Evolutionary conservation across 2,329 filamentous ascomycete species (phyloP).

Genomic region (Ophiostoma piceae): DNA sequence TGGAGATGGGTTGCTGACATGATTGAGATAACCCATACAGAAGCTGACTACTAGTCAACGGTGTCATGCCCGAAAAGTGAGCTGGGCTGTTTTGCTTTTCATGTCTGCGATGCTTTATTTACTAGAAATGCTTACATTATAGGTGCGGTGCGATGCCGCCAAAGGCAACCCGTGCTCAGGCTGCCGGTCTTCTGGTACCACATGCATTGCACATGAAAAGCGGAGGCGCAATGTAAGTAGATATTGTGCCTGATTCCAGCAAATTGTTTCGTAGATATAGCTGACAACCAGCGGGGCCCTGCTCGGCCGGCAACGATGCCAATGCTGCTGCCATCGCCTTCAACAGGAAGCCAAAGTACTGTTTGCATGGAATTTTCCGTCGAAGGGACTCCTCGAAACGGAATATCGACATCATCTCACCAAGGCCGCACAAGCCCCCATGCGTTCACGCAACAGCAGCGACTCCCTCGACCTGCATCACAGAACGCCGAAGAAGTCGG

Average conservation of each 20-base stretch:
- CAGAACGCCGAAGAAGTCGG: constrained; percentile 21
- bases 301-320: constrained; percentile 19
- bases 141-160: constrained; percentile 21
- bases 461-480: not conserved
- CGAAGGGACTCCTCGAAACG: not conserved
- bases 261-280: not conserved
- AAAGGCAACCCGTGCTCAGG: constrained; percentile 21
- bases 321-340: constrained; percentile 19
- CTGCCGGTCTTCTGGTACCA: constrained; percentile 21
- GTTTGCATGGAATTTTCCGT: not conserved
- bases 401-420: not conserved
- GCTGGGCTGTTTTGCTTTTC: not conserved
- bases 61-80: constrained; percentile 24
- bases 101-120: not conserved
- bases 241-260: not conserved
- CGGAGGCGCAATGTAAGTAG: constrained; percentile 23
- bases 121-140: not conserved
- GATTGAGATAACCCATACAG: not conserved
- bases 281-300: constrained; percentile 21
- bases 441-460: not conserved
- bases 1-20: not conserved
- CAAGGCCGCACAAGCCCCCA: not conserved
- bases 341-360: constrained; percentile 10
- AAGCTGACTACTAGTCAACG: constrained; percentile 21
- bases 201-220: constrained; percentile 26